Conservation (phyloP, 331 rosid species). For the Ulmus americana region DNA sequence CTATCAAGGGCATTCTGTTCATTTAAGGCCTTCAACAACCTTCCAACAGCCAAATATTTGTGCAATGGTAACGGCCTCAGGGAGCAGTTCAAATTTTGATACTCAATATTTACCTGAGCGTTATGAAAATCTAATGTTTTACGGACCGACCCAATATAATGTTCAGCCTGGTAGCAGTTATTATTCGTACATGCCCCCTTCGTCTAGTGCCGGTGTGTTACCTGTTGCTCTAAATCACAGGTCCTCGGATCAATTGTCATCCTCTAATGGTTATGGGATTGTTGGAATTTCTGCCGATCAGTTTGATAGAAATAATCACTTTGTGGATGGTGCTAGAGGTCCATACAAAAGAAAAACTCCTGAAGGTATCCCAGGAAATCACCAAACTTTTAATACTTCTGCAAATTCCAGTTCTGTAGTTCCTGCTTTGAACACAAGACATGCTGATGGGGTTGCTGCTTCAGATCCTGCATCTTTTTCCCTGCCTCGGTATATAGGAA, state of each 20-base stretch:
- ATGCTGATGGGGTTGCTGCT: constrained; percentile 54
- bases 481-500: constrained; percentile 45
- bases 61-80: constrained; percentile 50
- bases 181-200: constrained; percentile 59
- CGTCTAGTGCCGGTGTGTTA: constrained; percentile 55
- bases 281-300: constrained; percentile 56
- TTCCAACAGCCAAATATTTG: constrained; percentile 54
- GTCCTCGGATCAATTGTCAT: constrained; percentile 46
- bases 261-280: constrained; percentile 53
- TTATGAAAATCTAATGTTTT: constrained; percentile 57
- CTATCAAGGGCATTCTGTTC: constrained; percentile 51
- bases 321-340: constrained; percentile 67
- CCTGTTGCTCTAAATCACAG: constrained; percentile 54
- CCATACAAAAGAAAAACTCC: constrained; percentile 71
- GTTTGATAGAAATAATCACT: constrained; percentile 46
- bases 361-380: constrained; percentile 57
- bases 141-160: constrained; percentile 54
- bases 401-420: constrained; percentile 56
- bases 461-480: constrained; percentile 51
- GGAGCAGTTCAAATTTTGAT: constrained; percentile 48
- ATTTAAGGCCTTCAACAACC: constrained; percentile 35
- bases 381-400: constrained; percentile 51
- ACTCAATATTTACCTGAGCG: constrained; percentile 52
- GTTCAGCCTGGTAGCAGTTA: constrained; percentile 46
- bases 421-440: constrained; percentile 52